Percentiles rank a stretch among this genome's conserved stretches.
Evolutionary conservation across 2,329 filamentous ascomycete genomes (phyloP).

Genomic region (Diplocarpon rosae): DNA sequence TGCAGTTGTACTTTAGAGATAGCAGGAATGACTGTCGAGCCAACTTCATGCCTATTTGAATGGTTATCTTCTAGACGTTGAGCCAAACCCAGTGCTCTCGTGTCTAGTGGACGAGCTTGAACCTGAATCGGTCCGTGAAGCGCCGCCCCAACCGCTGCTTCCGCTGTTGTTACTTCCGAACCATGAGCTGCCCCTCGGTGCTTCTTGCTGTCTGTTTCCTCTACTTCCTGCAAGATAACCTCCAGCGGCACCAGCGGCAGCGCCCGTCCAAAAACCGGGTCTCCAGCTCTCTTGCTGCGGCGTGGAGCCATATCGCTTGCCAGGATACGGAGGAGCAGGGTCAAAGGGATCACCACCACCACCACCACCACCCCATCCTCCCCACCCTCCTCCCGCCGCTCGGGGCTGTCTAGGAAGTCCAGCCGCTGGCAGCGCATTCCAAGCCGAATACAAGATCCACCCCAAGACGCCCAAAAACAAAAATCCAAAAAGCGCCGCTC

Average conservation of each 20-base stretch:
- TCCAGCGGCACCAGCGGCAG: conserved; percentile 54
- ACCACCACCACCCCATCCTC: conserved; percentile 32
- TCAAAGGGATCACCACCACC: conserved; percentile 28
- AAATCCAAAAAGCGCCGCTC: conserved; percentile 43
- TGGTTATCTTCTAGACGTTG: conserved; percentile 47
- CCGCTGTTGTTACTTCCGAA: conserved; percentile 14
- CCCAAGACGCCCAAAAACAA: conserved; percentile 48
- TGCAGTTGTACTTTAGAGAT: conserved; percentile 15
- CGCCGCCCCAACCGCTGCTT: conserved; percentile 4
- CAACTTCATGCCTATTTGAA: conserved; percentile 2
- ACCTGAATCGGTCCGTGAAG: conserved; percentile 17
- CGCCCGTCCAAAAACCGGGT: conserved; percentile 63
- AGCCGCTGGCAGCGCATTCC: conserved; percentile 13
- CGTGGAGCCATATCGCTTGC: conserved; percentile 14
- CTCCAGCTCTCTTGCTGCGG: conserved; percentile 42
- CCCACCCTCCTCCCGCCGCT: conserved; percentile 25
- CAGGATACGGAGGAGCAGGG: conserved; percentile 26
- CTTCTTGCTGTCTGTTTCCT: conserved; percentile 30
- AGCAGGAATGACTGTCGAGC: conserved; percentile 4
- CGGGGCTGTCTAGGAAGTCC: conserved; percentile 25
- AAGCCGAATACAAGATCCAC: conserved; percentile 53
- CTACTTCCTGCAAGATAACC: conserved; percentile 50
- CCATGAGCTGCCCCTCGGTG: conserved; percentile 12
- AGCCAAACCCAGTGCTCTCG: conserved; percentile 64
- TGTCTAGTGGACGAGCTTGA: conserved; percentile 37